Conservation (phyloP, 345 rosid genomes). For the Eucalyptus coolabah region DNA sequence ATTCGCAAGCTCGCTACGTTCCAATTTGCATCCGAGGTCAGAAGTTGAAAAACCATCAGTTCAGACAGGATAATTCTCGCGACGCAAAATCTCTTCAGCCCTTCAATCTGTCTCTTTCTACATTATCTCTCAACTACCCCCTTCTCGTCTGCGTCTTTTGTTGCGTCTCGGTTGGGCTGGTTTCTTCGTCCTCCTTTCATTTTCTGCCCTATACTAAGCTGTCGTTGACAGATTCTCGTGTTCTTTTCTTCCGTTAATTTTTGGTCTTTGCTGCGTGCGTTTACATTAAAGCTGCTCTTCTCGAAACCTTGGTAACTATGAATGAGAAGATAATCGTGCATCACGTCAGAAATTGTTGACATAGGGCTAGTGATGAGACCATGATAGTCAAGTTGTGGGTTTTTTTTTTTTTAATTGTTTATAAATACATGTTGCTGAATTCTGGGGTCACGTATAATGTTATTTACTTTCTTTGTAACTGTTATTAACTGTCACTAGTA, state of each 20-base stretch:
- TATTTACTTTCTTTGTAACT: too few relatives aligned
- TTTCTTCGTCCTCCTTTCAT: neutral
- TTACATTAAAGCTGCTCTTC: neutral
- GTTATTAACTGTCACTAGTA: too few relatives aligned
- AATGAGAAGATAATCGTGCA: neutral
- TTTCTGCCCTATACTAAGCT: neutral
- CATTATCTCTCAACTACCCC: neutral
- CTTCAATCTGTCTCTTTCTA: neutral
- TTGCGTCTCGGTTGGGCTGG: neutral
- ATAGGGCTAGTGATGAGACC: too few relatives aligned
- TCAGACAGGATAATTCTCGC: neutral
- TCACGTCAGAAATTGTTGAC: too few relatives aligned
- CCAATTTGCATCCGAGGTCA: neutral
- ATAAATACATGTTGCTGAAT: too few relatives aligned
- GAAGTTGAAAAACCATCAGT: neutral
- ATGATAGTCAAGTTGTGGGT: too few relatives aligned
- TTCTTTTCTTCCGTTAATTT: neutral
- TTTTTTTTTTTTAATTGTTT: rapidly evolving
- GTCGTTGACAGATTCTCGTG: neutral
- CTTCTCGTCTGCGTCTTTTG: neutral
- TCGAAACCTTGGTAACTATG: neutral
- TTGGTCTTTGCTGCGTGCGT: neutral
- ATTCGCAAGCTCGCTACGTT: neutral
- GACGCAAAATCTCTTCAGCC: neutral
- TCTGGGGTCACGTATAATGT: too few relatives aligned